Evolutionary conservation across 805 yeast species (phyloP).

Genomic region (Henningerozyma blattae): DNA sequence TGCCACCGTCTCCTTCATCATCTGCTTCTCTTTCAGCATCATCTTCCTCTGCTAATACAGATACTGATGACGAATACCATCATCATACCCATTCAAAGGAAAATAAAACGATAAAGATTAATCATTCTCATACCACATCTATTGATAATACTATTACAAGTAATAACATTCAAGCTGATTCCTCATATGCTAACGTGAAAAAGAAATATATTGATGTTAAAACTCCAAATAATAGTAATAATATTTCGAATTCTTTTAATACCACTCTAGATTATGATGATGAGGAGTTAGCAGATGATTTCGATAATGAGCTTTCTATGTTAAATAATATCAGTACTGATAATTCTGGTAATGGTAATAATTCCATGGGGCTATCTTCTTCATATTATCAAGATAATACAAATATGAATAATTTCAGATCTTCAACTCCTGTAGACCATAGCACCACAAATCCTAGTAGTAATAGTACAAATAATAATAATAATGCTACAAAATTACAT

Average conservation of each 20-base stretch:
- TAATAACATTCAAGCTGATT: neutral
- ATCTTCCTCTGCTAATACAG: neutral
- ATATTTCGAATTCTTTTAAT: neutral
- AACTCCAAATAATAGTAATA: neutral
- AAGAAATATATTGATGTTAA: too few species aligned
- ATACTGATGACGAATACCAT: constrained; percentile 1
- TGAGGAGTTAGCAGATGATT: neutral
- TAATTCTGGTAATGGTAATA: too few species aligned
- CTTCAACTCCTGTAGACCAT: neutral
- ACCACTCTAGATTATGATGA: neutral
- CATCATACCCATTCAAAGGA: neutral
- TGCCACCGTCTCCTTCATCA: too few species aligned
- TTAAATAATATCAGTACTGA: too few species aligned
- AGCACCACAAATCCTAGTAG: constrained; percentile 1
- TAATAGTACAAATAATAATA: constrained; percentile 6
- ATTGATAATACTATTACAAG: neutral
- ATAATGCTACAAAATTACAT: constrained; percentile 2
- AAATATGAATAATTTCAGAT: too few species aligned
- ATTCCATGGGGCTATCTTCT: too few species aligned
- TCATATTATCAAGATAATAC: too few species aligned
- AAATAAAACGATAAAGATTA: neutral
- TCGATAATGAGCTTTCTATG: neutral
- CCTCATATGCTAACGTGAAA: neutral
- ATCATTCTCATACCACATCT: neutral
- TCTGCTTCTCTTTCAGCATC: neutral